A percentile compares a stretch with the other conserved stretches of the same genome.
Evolutionary conservation across 179 eudicot genomes (phyloP).

Genomic region (Patellifolia procumbens): DNA sequence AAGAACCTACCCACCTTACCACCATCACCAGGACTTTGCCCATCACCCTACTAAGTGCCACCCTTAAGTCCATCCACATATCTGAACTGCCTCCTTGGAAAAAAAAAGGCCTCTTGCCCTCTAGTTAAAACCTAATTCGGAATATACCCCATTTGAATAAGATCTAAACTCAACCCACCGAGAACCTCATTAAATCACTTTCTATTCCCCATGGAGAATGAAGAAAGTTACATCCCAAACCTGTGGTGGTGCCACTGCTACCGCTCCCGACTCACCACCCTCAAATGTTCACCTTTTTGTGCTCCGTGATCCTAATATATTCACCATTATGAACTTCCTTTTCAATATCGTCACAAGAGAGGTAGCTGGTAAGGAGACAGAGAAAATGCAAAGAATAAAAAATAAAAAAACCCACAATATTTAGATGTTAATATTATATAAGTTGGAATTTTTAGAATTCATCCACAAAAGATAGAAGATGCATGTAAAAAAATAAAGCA

Average conservation of each 20-base stretch:
- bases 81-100: neutral
- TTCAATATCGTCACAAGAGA: neutral
- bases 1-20: neutral
- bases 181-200: neutral
- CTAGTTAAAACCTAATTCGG: neutral
- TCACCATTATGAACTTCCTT: neutral
- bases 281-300: neutral
- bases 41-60: conserved; percentile 2
- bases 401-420: neutral
- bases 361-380: neutral
- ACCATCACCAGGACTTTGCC: neutral
- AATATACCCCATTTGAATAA: neutral
- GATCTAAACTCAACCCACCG: neutral
- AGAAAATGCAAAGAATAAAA: neutral
- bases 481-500: neutral
- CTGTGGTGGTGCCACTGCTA: neutral
- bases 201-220: neutral
- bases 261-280: neutral
- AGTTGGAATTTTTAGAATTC: neutral
- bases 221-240: neutral
- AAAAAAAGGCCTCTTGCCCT: neutral
- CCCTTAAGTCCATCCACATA: neutral
- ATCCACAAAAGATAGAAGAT: neutral
- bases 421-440: neutral
- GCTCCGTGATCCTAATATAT: neutral